These are phyloP conservation scores for Lactifluus pinguis DNA, from an alignment of 768 basidiomycete species.

Conservation along the genomic window DNA sequence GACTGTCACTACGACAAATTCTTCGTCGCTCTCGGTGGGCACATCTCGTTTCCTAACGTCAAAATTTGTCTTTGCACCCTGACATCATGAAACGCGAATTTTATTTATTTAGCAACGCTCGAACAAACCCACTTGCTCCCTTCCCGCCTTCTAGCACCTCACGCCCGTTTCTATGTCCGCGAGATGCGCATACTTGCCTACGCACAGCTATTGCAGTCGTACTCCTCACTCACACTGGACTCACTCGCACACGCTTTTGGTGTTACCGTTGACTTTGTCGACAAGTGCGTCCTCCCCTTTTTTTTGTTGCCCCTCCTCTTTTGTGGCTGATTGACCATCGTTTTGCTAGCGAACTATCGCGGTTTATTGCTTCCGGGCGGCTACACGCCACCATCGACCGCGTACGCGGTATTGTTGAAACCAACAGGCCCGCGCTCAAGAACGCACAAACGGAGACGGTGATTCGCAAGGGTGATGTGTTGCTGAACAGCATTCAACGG, in stretches of 20 bases:
- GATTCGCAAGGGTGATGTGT: slow-evolving; percentile 85
- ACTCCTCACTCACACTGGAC: slow-evolving; percentile 81
- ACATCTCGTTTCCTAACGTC: not conserved
- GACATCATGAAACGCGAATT: not conserved
- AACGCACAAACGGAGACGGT: slow-evolving; percentile 87
- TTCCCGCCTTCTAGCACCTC: slow-evolving; percentile 76
- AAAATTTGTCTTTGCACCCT: not conserved
- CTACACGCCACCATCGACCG: slow-evolving; percentile 88
- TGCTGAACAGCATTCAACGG: slow-evolving; percentile 81
- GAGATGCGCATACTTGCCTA: slow-evolving; percentile 97
- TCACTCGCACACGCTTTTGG: slow-evolving; percentile 84
- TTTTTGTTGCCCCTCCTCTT: not conserved
- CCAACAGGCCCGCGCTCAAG: slow-evolving; percentile 68
- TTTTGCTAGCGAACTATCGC: slow-evolving; percentile 66
- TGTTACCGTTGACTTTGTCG: slow-evolving; percentile 80
- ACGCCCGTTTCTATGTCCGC: slow-evolving; percentile 83
- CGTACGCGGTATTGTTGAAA: slow-evolving; percentile 90
- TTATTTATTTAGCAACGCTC: slow-evolving; percentile 72
- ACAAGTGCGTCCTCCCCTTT: slow-evolving; percentile 57
- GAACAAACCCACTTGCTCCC: slow-evolving; percentile 85
- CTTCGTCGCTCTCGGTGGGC: slow-evolving; percentile 76
- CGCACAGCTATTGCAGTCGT: slow-evolving; percentile 83
- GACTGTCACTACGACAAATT: slow-evolving; percentile 94
- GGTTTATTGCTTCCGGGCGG: slow-evolving; percentile 83
- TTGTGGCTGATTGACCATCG: not conserved